These are phyloP conservation scores for Sextonia rubra DNA, from an alignment of 164 flowering plant species.

Conservation along the genomic window DNA sequence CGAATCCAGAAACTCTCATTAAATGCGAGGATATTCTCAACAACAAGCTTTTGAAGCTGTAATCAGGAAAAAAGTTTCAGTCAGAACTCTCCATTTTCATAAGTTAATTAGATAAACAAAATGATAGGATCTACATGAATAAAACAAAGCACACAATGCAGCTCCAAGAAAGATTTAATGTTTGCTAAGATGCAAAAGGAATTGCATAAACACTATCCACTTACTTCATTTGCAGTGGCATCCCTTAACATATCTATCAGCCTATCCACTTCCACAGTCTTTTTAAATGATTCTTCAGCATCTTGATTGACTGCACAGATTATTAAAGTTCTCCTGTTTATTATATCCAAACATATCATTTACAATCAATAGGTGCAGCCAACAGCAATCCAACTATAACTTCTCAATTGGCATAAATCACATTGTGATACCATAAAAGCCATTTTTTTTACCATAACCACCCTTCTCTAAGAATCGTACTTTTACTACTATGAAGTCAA, in stretches of 20 bases:
- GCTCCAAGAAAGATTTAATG: constrained; percentile 3
- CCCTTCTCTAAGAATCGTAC: neutral
- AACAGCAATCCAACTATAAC: constrained; percentile 3
- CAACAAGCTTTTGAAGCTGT: constrained; percentile 88
- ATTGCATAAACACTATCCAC: constrained; percentile 15
- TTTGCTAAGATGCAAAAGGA: neutral
- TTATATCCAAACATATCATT: constrained; percentile 46
- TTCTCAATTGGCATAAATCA: neutral
- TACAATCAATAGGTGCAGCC: constrained; percentile 16
- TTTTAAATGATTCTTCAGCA: constrained; percentile 73
- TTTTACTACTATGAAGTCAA: neutral
- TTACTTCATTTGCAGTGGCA: constrained; percentile 72
- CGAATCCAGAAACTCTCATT: constrained; percentile 88
- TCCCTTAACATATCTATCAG: constrained; percentile 73
- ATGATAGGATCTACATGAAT: neutral
- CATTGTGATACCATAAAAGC: neutral
- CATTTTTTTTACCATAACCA: neutral
- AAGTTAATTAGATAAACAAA: neutral
- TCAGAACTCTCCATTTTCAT: neutral
- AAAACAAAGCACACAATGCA: neutral
- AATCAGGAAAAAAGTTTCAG: constrained; percentile 5
- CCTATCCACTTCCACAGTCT: constrained; percentile 80
- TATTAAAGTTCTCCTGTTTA: constrained; percentile 88
- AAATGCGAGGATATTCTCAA: constrained; percentile 84
- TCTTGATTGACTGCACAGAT: constrained; percentile 80